phyloP scores from a whole-genome alignment of 1,284 basidiomycete genomes.

The Sutorius eximius region DNA sequence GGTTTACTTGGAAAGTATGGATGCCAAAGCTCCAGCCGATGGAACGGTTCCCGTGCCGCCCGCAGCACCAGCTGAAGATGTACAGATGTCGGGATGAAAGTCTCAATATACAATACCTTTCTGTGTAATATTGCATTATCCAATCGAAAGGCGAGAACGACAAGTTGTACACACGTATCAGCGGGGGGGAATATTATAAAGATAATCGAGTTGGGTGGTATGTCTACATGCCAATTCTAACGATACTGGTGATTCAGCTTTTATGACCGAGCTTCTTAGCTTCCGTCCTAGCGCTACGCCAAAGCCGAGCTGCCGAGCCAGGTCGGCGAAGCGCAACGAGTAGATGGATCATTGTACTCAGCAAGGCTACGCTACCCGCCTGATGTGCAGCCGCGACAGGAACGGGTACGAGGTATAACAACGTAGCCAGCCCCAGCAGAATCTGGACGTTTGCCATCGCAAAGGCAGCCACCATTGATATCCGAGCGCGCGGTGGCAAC shows the following conservation, averaged over 20 bases:
- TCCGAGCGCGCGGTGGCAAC: constrained; percentile 68
- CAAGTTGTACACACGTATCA: neutral
- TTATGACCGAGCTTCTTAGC: constrained; percentile 16
- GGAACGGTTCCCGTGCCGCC: constrained; percentile 39
- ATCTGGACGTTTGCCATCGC: constrained; percentile 88
- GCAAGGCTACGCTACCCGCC: constrained; percentile 86
- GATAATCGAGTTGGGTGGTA: constrained; percentile 30
- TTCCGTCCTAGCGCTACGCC: constrained; percentile 44
- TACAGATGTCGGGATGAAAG: constrained; percentile 72
- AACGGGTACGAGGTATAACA: constrained; percentile 92
- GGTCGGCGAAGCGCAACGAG: constrained; percentile 75
- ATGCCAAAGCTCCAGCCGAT: constrained; percentile 54
- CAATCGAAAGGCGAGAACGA: constrained; percentile 4
- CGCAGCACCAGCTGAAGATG: constrained; percentile 54
- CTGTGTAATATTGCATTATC: constrained; percentile 11
- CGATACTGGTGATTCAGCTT: constrained; percentile 1
- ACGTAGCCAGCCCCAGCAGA: constrained; percentile 85
- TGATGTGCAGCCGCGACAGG: constrained; percentile 93
- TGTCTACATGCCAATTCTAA: constrained; percentile 13
- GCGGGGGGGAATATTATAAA: constrained; percentile 3
- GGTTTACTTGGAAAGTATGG: constrained; percentile 71
- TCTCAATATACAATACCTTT: constrained; percentile 17
- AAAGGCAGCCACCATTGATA: constrained; percentile 69
- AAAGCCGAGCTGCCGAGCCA: constrained; percentile 61
- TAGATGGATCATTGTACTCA: constrained; percentile 84